Evolutionary conservation across 164 flowering plant species (phyloP), one percentile per base, ranked within the genome.

Genomic region (Stephania yunnanensis): DNA sequence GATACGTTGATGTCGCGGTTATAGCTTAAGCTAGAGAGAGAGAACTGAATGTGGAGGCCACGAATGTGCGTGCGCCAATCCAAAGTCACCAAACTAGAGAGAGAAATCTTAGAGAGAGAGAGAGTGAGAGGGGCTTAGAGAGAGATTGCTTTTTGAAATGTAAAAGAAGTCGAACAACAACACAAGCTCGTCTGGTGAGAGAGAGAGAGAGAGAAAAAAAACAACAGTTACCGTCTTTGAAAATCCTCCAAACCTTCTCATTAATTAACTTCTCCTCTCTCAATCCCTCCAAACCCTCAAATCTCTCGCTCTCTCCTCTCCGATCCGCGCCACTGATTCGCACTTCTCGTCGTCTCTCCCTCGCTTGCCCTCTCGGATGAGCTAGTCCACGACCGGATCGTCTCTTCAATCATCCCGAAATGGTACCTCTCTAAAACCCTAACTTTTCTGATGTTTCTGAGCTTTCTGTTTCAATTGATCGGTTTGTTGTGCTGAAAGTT

Each of bases 21-120:
- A 71, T 63, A 71, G 73, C 44, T 25, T 29, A 25, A 10, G 55
- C 25, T 30, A 50, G 63, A 36, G 42, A 19, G 55, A 50, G 55
- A 50, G 45, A 50, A n/a, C 63, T 22, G 10, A 42, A 58, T 71
- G 77, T 75, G 77, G 77, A 69, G 77, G 58, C 77, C 77, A 75
- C 77, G 72, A 75, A 36, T 69, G 72, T 75, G 63, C 13, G 17
- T 15, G 17, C 64, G 65, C 72, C 15, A 70, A 0, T 36, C 42
- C 42, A 36, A 36, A 36, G 3, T 36, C n/a, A 46, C 29, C 4
- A 69, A 45, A 17, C 29, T 46, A 29, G 22, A 65, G 20, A 46
- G 17, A 13, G 58, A 31, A 2, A 36, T 7, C 13, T 61, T 31
- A 73, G 55, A 44, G 53, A 72, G 25, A 72, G 65, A 71, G 15